Evolutionary conservation across 805 yeast species (phyloP).

Genomic region (Yamadazyma paraphyllophila): DNA sequence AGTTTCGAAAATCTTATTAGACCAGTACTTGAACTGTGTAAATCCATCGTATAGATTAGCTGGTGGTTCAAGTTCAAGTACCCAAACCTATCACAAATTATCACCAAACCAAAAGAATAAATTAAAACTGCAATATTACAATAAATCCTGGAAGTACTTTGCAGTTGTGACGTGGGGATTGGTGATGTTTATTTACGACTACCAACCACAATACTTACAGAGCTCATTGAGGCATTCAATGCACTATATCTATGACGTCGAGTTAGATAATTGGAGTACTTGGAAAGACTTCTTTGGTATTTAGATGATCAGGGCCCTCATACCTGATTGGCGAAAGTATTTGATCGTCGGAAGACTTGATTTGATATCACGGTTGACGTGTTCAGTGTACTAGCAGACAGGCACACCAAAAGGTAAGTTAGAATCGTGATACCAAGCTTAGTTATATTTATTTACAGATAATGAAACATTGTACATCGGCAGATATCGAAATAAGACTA

Average conservation of each 20-base stretch:
- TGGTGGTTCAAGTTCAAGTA: constrained; percentile 1
- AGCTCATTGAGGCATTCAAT: constrained; percentile 62
- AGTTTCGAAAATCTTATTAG: constrained; percentile 50
- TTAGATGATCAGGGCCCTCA: not conserved
- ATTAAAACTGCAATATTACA: constrained; percentile 27
- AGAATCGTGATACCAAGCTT: too few species aligned
- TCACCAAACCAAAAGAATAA: constrained; percentile 31
- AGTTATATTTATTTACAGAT: too few species aligned
- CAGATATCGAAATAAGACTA: too few species aligned
- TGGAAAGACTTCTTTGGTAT: constrained; percentile 45
- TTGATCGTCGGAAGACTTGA: too few species aligned
- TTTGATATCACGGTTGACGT: too few species aligned
- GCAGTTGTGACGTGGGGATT: constrained; percentile 70
- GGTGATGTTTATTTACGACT: constrained; percentile 68
- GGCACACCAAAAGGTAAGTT: too few species aligned
- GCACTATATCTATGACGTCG: constrained; percentile 68
- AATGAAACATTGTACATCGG: too few species aligned
- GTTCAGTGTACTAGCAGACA: too few species aligned
- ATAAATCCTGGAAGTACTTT: constrained; percentile 53
- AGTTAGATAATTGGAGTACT: constrained; percentile 48
- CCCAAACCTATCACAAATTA: constrained; percentile 20
- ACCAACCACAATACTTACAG: constrained; percentile 62
- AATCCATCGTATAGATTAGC: constrained; percentile 26
- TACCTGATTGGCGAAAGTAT: too few species aligned
- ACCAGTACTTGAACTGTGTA: constrained; percentile 32